These are phyloP conservation scores for Ilex aquifolium DNA, from an alignment of 257 asterid species.

Conservation along the genomic window DNA sequence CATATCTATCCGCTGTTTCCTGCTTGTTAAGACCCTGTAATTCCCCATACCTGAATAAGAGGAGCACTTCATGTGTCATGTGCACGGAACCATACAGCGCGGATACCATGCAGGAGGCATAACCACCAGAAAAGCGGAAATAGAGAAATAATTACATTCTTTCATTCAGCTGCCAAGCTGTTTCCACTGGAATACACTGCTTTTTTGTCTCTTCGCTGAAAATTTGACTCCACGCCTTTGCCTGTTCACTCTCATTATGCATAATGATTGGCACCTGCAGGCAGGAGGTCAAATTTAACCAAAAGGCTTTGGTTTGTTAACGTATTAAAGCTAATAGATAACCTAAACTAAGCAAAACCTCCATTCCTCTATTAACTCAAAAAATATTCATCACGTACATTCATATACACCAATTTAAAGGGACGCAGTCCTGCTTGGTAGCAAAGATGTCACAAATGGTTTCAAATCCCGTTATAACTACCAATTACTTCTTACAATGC, in stretches of 20 bases:
- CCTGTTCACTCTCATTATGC: slow-evolving; percentile 80
- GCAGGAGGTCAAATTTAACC: neutral
- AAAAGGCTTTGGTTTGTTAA: neutral
- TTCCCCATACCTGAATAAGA: slow-evolving; percentile 77
- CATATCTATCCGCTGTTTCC: slow-evolving; percentile 94
- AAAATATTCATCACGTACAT: too few relatives aligned
- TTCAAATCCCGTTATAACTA: too few relatives aligned
- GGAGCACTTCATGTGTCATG: neutral
- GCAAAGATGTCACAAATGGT: too few relatives aligned
- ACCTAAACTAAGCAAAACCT: neutral
- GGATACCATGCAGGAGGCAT: neutral
- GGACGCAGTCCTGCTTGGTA: too few relatives aligned
- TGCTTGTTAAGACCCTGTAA: slow-evolving; percentile 93
- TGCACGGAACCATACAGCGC: neutral
- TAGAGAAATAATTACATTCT: slow-evolving; percentile 55
- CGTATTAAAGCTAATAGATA: too few relatives aligned
- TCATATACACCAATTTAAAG: too few relatives aligned
- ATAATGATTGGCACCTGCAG: slow-evolving; percentile 83
- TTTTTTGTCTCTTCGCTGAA: slow-evolving; percentile 82
- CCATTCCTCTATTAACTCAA: too few relatives aligned
- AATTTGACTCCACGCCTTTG: slow-evolving; percentile 79
- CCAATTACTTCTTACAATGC: neutral
- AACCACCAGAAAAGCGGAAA: neutral
- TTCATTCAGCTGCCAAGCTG: slow-evolving; percentile 97
- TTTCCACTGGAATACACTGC: slow-evolving; percentile 85